Evolutionary conservation across 2,329 filamentous ascomycete genomes (phyloP), one percentile per base, ranked within the genome.

Genomic region (Chaetomium strumarium): DNA sequence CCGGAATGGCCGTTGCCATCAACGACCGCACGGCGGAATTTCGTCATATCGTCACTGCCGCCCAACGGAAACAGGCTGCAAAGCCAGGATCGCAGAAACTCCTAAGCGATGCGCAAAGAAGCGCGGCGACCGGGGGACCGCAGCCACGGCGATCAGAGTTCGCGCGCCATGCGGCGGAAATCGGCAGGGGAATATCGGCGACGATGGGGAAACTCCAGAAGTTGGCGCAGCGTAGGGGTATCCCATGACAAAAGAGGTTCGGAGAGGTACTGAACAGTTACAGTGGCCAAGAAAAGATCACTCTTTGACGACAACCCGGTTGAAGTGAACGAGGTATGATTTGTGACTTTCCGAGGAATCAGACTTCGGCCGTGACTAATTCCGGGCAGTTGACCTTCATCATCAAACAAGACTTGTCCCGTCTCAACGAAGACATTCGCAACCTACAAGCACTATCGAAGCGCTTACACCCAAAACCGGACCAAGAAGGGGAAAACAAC

Each of bases 11-110:
- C 52, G 77, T 83, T 66, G 92, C 90, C 47, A 95, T 97, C 69
- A 93, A 99, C 76, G 93, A 99, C 75, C 89, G 93, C 66, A 99
- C 93, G 53, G 80, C 84, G 66, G 93, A 99, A 78, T 99, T 99
- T 79, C 86, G 85, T 68, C 88, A 90, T 59, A 95, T 97, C 65
- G 82, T 97, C 57, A 77, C 81, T 42, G 89, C 95, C 68, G 88
- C 89, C 47, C 90, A 95, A 72, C 87, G 85, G 66, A 81, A 85
- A 58, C 84, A 93, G 64, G 83, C 84, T 31, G 83, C 81, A 55
- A 96, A 95, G 73, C 77, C 86, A 47, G 83, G 88, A 63, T 78
- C 86, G 31, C 88, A 95, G 70, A 82, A 88, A 61, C 85, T 96
- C 46, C 77, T 96, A 55, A 84, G 80, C 43, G 83, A 88, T 62